Percentiles rank a stretch among this genome's conserved stretches.
Conservation (phyloP, 2,329 filamentous ascomycete genomes). For the Monilinia laxa region DNA sequence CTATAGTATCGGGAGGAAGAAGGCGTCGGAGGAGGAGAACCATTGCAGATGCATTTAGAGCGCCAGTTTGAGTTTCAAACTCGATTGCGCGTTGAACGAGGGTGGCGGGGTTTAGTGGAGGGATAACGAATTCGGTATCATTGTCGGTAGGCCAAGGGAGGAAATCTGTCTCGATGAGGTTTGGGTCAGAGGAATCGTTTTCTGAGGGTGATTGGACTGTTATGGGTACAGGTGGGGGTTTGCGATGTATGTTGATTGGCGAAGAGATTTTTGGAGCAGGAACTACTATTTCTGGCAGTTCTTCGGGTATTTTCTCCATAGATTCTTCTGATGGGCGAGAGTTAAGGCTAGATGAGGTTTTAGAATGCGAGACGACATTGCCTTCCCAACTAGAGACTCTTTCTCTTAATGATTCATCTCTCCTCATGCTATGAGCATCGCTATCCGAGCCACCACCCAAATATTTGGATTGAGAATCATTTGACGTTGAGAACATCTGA, state of each 20-base stretch:
- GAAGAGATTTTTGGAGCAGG: conserved; percentile 22
- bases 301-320: conserved; percentile 19
- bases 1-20: conserved; percentile 54
- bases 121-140: conserved; percentile 56
- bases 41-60: conserved; percentile 60
- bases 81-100: conserved; percentile 54
- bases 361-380: conserved; percentile 31
- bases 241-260: conserved; percentile 31
- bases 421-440: conserved; percentile 32
- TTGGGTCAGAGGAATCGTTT: conserved; percentile 33
- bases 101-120: conserved; percentile 55
- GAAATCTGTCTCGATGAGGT: conserved; percentile 57
- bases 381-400: conserved; percentile 37
- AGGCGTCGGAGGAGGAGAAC: conserved; percentile 59
- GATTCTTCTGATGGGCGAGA: conserved; percentile 25
- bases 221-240: conserved; percentile 20
- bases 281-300: neutral
- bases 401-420: conserved; percentile 31
- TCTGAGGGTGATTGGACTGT: neutral
- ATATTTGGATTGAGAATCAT: conserved; percentile 46
- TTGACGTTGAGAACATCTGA: conserved; percentile 59
- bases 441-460: conserved; percentile 39
- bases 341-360: conserved; percentile 24
- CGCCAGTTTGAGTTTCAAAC: conserved; percentile 57
- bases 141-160: conserved; percentile 56